phyloP scores from a whole-genome alignment of 108 stramenopile genomes.

The Parmales sp. region DNA sequence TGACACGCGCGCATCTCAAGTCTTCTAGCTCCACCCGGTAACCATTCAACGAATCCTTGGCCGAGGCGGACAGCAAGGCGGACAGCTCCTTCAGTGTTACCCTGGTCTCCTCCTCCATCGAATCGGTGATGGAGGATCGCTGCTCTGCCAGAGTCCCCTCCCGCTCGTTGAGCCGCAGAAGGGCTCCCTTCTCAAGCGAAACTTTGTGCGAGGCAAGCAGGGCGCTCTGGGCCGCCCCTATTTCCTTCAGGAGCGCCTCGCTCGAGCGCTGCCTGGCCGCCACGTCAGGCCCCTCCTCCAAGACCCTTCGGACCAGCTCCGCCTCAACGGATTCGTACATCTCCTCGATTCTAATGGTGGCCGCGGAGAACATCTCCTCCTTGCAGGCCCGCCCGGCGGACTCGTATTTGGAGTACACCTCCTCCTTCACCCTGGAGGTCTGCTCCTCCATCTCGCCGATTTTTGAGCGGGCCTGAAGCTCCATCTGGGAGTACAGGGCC shows the following conservation, averaged over 20 bases:
- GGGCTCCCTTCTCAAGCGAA: neutral
- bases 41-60: neutral
- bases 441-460: neutral
- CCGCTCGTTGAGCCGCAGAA: neutral
- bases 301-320: neutral
- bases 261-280: neutral
- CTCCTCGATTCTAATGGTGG: neutral
- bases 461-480: neutral
- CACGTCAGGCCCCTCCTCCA: constrained; percentile 1
- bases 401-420: neutral
- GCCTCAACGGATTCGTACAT: neutral
- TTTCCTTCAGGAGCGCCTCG: neutral
- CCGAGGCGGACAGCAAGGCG: neutral
- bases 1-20: neutral
- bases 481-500: neutral
- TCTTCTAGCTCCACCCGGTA: neutral
- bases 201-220: neutral
- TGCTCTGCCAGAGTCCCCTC: neutral
- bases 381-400: neutral
- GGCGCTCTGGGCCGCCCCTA: neutral
- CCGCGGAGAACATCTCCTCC: neutral
- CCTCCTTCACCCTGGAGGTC: neutral
- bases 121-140: neutral
- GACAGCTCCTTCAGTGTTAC: neutral
- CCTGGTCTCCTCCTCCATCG: neutral